Base-by-base conservation (phyloP, 805 yeast genomes). In the Teunomyces kruisii region DNA sequence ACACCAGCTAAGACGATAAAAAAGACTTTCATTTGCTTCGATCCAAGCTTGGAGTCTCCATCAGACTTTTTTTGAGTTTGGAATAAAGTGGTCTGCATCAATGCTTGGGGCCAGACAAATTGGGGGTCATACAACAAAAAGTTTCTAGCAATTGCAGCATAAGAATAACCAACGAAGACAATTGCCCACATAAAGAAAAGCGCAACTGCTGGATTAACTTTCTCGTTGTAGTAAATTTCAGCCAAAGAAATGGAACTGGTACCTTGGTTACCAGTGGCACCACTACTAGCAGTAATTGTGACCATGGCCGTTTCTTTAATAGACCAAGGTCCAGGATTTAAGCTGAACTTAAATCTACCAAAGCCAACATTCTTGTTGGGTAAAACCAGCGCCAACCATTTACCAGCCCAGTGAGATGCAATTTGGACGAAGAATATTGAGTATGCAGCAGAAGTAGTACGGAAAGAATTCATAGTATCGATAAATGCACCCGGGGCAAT, bases 311-410 rank as follows among this genome's bases (percentile, higher is more conserved):
- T 70, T 53, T 78, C 83, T 46, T 78, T 77, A 33, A 78, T 70
- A 3, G 79, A 61, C 81, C 81, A 78, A 0, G 83, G 81, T 2
- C 80, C 78, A 0, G 83, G 83, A 46, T 78, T 78, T 42, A 75
- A 52, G 44, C 63, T 64, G 51, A 75, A 69, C 28, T 49, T 50
- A 40, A 56, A 53, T 5, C 57, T 53, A 8, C 59, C 36, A 3
- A 52, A 9, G 6, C 44, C 43, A 2, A 67, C 46, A 12, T 41
- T 45, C 43, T 55, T 62, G 9, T 55, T 43, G 0, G 83, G 83
- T 3, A 78, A 58, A 0, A 54, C 58, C 17, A 45, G 51, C 0
- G 81, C 78, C 39, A 78, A 51, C 67, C 70, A 72, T 43, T 68
- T 64, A 1, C 81, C 81, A 2, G 67, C 57, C 57, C 77, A 76